A percentile compares a stretch with the other conserved stretches of the same genome.
These are phyloP conservation scores for Vitellaria paradoxa DNA, from an alignment of 179 eudicot genomes.

Conservation along the genomic window DNA sequence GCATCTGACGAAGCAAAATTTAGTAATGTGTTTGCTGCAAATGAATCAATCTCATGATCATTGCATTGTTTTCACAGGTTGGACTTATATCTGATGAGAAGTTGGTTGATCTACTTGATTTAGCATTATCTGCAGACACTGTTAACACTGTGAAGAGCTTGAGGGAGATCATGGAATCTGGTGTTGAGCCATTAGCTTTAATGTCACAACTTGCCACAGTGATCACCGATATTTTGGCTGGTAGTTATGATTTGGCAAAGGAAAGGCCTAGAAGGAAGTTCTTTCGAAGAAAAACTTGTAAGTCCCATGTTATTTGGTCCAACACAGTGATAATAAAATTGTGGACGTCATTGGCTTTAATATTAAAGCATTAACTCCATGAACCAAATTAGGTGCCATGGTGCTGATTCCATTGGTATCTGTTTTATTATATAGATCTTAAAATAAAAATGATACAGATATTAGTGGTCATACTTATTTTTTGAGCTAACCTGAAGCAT, in stretches of 20 bases:
- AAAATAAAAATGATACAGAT: background rate
- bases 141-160: constrained; percentile 86
- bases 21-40: constrained; percentile 57
- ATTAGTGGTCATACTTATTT: background rate
- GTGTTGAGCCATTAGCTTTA: constrained; percentile 88
- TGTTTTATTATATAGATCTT: background rate
- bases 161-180: constrained; percentile 93
- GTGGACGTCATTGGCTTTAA: background rate
- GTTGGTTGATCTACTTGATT: constrained; percentile 89
- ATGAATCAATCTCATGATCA: background rate
- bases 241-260: constrained; percentile 67
- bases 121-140: constrained; percentile 98
- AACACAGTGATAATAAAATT: background rate
- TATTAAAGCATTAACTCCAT: background rate
- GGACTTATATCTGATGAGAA: constrained; percentile 96
- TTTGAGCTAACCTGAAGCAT: background rate
- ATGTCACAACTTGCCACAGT: constrained; percentile 98
- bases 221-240: constrained; percentile 93
- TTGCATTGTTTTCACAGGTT: constrained; percentile 45
- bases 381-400: background rate
- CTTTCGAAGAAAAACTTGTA: constrained; percentile 71
- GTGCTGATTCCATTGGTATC: background rate
- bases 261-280: constrained; percentile 73
- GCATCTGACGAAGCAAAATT: constrained; percentile 21
- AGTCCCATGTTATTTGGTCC: constrained; percentile 29